Evolutionary conservation across 139 green algal species (phyloP).

Genomic region (Diplosphaera chodatii): DNA sequence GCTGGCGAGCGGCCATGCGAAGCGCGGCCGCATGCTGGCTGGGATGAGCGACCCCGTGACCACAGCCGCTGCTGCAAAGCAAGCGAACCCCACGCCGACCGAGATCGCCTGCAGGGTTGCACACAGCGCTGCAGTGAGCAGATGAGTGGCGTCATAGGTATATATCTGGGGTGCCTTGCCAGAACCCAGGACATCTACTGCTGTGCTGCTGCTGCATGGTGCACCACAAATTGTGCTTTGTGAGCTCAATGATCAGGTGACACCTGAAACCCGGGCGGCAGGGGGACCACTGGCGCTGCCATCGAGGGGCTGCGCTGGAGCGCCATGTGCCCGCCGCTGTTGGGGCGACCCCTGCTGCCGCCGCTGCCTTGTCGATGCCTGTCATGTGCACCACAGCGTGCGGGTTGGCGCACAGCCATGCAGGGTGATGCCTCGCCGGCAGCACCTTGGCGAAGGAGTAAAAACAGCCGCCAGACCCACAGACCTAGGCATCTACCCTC

Average conservation of each 20-base stretch:
- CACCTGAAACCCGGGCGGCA: neutral
- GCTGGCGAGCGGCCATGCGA: neutral
- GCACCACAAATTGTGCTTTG: conserved; percentile 1
- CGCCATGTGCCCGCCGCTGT: neutral
- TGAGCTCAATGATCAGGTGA: no score
- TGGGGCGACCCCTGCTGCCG: neutral
- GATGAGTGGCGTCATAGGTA: no score
- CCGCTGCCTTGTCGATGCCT: neutral
- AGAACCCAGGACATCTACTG: no score
- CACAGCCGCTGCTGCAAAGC: neutral
- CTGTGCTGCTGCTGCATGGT: no score
- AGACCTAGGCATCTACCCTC: no score
- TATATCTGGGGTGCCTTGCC: no score
- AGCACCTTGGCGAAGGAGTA: no score
- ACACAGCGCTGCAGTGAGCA: no score
- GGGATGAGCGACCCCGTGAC: conserved; percentile 10
- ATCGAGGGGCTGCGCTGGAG: conserved; percentile 1
- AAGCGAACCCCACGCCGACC: conserved; percentile 10
- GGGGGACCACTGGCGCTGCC: neutral
- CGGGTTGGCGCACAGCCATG: neutral
- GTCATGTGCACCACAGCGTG: neutral
- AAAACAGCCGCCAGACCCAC: no score
- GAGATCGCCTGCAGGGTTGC: neutral
- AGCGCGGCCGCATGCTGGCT: conserved; percentile 3
- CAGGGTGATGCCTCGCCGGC: no score